Conservation (phyloP, 2,329 filamentous ascomycete species). For the Sporothrix humicola region DNA sequence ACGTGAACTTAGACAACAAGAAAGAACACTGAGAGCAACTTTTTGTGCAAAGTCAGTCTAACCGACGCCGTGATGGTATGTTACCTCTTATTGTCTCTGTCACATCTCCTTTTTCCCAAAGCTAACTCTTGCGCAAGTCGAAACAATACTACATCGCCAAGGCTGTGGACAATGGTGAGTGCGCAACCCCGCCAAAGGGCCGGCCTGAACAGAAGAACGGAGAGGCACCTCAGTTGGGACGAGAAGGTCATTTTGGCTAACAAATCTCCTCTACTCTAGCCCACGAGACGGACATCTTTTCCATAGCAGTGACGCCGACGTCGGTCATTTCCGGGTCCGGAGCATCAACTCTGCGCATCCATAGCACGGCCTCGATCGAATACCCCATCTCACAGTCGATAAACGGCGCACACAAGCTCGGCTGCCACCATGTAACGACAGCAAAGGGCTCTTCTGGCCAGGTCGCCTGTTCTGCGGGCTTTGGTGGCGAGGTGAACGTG, state of each 20-base stretch:
- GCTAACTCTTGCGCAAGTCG: constrained; percentile 64
- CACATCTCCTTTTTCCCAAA: background rate
- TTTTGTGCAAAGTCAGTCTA: background rate
- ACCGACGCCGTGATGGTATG: constrained; percentile 23
- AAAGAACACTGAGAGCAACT: background rate
- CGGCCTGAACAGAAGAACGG: background rate
- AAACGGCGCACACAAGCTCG: constrained; percentile 79
- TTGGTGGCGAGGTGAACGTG: constrained; percentile 84
- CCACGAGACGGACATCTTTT: constrained; percentile 84
- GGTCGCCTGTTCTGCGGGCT: constrained; percentile 81
- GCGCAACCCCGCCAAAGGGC: constrained; percentile 31
- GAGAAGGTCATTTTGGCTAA: background rate
- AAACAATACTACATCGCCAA: constrained; percentile 98
- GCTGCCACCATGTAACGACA: constrained; percentile 86
- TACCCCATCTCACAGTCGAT: constrained; percentile 83
- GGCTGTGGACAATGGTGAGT: constrained; percentile 81
- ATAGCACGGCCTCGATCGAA: constrained; percentile 72
- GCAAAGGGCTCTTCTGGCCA: constrained; percentile 66
- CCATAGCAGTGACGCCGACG: constrained; percentile 74
- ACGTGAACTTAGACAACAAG: constrained; percentile 31
- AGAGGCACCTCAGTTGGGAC: background rate
- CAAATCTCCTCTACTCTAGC: constrained; percentile 55
- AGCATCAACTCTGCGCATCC: constrained; percentile 78
- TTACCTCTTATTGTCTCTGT: background rate
- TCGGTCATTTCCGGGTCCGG: constrained; percentile 84